These are phyloP conservation scores for Pseudogymnoascus verrucosus DNA, from an alignment of 2,329 filamentous ascomycete genomes.

Conservation along the genomic window DNA sequence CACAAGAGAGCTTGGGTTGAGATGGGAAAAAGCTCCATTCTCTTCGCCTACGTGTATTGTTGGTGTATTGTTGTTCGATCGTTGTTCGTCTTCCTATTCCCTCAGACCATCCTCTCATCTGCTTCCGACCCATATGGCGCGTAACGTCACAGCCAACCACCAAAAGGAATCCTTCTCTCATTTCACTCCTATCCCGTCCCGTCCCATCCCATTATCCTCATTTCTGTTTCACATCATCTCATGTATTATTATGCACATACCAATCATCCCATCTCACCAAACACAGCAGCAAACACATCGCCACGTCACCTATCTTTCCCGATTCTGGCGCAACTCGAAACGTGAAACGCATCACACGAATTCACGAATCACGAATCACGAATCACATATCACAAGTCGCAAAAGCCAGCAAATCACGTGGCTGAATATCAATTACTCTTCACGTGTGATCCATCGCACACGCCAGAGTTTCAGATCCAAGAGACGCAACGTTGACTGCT, in stretches of 20 bases:
- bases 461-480: background rate
- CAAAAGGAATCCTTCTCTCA: background rate
- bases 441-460: background rate
- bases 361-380: constrained; percentile 4
- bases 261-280: constrained; percentile 1
- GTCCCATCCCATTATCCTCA: background rate
- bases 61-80: background rate
- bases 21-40: background rate
- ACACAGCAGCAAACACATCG: constrained; percentile 2
- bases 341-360: constrained; percentile 5
- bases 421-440: background rate
- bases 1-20: background rate
- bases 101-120: constrained; percentile 3
- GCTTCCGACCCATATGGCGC: constrained; percentile 4
- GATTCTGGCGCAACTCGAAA: background rate
- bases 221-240: background rate
- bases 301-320: background rate
- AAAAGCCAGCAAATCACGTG: background rate
- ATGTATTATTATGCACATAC: background rate
- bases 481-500: background rate
- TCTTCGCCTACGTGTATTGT: background rate
- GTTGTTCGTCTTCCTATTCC: background rate
- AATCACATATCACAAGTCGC: background rate
- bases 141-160: constrained; percentile 7
- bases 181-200: background rate